Percentiles rank a stretch among this genome's conserved stretches.
These are phyloP conservation scores for Zostera marina DNA, from an alignment of 116 monocot genomes.

Conservation along the genomic window DNA sequence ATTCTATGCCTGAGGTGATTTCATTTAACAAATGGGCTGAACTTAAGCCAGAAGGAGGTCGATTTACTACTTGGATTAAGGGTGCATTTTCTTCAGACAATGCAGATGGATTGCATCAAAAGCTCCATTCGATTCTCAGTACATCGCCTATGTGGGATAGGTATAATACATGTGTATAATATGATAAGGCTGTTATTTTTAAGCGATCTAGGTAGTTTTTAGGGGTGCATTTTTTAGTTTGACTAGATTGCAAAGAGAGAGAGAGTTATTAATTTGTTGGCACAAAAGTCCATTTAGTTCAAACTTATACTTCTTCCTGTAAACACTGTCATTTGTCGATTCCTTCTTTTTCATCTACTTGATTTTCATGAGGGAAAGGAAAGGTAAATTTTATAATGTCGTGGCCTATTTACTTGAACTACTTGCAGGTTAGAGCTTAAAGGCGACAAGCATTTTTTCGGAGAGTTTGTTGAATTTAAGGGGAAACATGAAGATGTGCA, in stretches of 20 bases:
- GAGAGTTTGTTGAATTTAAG: conserved; percentile 80
- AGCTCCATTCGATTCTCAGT: conserved; percentile 50
- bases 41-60: conserved; percentile 36
- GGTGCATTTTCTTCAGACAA: conserved; percentile 51
- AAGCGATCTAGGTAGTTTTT: not conserved
- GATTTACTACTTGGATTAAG: conserved; percentile 69
- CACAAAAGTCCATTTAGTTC: not conserved
- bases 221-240: not conserved
- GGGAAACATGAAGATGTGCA: conserved; percentile 38
- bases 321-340: not conserved
- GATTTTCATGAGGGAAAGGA: not conserved
- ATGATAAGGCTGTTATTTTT: not conserved
- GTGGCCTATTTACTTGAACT: not conserved
- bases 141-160: conserved; percentile 97
- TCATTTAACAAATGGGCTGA: conserved; percentile 57
- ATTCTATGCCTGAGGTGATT: conserved; percentile 52
- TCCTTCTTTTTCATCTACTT: not conserved
- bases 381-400: not conserved
- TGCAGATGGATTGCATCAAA: conserved; percentile 43
- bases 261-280: not conserved
- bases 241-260: not conserved
- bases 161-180: conserved; percentile 11
- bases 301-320: not conserved
- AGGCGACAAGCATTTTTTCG: conserved; percentile 55
- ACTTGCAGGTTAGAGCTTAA: conserved; percentile 56